phyloP scores from a whole-genome alignment of 2,329 filamentous ascomycete genomes.

The Exophiala aquamarina region DNA sequence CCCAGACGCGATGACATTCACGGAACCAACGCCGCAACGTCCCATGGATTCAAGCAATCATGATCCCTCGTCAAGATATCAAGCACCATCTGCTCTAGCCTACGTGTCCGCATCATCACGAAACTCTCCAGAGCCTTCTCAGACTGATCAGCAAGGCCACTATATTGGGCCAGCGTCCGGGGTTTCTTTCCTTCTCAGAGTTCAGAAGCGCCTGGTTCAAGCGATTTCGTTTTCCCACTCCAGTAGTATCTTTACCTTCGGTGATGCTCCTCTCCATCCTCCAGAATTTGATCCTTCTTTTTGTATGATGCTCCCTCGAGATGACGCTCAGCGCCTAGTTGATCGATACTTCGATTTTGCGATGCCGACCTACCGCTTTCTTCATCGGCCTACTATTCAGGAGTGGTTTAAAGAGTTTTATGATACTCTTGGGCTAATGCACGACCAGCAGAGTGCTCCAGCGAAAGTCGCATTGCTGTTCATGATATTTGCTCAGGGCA shows the following conservation, averaged over 20 bases:
- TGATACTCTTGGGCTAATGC: conserved; percentile 43
- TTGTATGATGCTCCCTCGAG: conserved; percentile 41
- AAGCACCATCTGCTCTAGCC: background rate
- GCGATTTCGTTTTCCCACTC: conserved; percentile 36
- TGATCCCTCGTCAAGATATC: conserved; percentile 1
- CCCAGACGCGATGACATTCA: background rate
- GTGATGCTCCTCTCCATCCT: conserved; percentile 43
- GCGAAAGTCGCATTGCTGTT: conserved; percentile 50
- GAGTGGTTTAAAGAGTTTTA: conserved; percentile 49
- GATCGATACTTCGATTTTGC: conserved; percentile 44
- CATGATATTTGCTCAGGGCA: conserved; percentile 55
- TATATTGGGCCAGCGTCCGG: conserved; percentile 29
- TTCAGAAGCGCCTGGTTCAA: conserved; percentile 25
- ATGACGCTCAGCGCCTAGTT: conserved; percentile 34
- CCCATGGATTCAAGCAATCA: background rate
- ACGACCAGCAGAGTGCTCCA: conserved; percentile 39
- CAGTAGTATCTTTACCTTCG: conserved; percentile 31
- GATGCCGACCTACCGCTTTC: conserved; percentile 46
- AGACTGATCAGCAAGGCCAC: conserved; percentile 25
- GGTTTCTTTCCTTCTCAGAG: conserved; percentile 26
- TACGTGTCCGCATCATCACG: conserved; percentile 31
- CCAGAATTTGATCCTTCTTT: conserved; percentile 46
- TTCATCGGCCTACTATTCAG: conserved; percentile 45
- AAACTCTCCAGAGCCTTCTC: conserved; percentile 22
- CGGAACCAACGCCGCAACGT: conserved; percentile 5